Evolutionary conservation across 2,329 filamentous ascomycete species (phyloP), one percentile per base, ranked within the genome.

Genomic region (Graphiopsis chlorocephala): DNA sequence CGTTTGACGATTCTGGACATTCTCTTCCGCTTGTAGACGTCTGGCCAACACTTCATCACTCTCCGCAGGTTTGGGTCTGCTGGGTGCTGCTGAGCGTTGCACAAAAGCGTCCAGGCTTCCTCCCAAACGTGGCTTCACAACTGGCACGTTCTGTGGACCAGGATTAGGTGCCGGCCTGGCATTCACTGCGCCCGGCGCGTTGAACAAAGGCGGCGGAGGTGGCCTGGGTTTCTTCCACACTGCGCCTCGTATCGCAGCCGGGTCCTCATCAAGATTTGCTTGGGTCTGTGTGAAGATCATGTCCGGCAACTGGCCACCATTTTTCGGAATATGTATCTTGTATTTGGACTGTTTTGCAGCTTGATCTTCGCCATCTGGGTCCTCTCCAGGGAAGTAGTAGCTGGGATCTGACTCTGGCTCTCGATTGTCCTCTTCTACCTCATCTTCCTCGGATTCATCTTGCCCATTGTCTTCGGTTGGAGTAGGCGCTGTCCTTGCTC

Each of bases 211-310:
- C n/a, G 65, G 66, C 14, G 69, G 67, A 11, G 68, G 66, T 29
- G 66, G 67, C 29, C 69, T 69, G 38, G 76, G 73, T 69, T 80
- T 81, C 64, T 80, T 79, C 81, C 81, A 83, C 66, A 83, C 78
- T 17, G 81, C 77, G 20, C 81, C 81, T 65, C 81, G 73, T 56
- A 82, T 75, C 56, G 75, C 77, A 72, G 79, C 78, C 2, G 80
- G 80, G 33, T 78, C 76, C 28, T 79, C 79, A 60, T 75, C 73
- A 3, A 76, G 65, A 11, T 68, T 70, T 63, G 67, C 66, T 63
- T 81, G 80, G 15, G 78, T 80, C 65, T 83, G 80, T 1, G 79
- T 81, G 60, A 75, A 75, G 66, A 78, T 79, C 14, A 75, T 69
- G 61, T 81, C 78, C 20, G 75, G 70, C 66, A 82, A 75, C 7